Evolutionary conservation across 2,329 filamentous ascomycete genomes (phyloP), one percentile per base, ranked within the genome.

Genomic region (Huntiella savannae): DNA sequence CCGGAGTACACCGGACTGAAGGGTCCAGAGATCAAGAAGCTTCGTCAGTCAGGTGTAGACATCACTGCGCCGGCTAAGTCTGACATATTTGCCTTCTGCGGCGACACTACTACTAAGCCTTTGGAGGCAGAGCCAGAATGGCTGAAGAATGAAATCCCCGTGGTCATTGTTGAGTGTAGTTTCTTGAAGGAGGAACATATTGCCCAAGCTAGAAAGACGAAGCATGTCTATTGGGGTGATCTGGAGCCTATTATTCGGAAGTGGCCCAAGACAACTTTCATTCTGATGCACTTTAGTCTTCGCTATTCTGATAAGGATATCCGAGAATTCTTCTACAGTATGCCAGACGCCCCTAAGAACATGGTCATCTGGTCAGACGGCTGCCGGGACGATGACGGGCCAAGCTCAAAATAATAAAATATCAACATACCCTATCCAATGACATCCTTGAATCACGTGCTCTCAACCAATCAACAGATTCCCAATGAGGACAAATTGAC

Each of bases 81-180:
- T 4, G 62, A 64, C 34, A 58, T 69, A 1, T 67, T 69, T 41
- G 66, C 66, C 8, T 70, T 69, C 45, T 54, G 69, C 3, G 67
- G 67, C 4, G 67, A 69, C 52, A 66, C 64, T 1, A 68, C 66
- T 2, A 58, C 63, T 4, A 53, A 55, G 12, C 62, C 60, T 3
- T 56, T 69, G 5, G 61, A 60, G 8, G 53, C 54, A 0, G 63
- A 55, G 44, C 64, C 64, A 0, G 51, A 54, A 17, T 68, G 66
- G 64, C 49, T 69, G 22, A 43, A 49, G 2, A 53, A 55, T 1
- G 63, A 57, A 0, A 59, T 68, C 11, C 58, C 61, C 5, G 64
- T 69, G 4, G 65, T 69, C 44, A 64, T 70, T 34, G 68, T 65
- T 0, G 67, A 70, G 55, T 69, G 67, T 53, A 68, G 64, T 47